These are phyloP conservation scores for Heliocybe sulcata DNA, from an alignment of 1,284 basidiomycete genomes.

Conservation along the genomic window DNA sequence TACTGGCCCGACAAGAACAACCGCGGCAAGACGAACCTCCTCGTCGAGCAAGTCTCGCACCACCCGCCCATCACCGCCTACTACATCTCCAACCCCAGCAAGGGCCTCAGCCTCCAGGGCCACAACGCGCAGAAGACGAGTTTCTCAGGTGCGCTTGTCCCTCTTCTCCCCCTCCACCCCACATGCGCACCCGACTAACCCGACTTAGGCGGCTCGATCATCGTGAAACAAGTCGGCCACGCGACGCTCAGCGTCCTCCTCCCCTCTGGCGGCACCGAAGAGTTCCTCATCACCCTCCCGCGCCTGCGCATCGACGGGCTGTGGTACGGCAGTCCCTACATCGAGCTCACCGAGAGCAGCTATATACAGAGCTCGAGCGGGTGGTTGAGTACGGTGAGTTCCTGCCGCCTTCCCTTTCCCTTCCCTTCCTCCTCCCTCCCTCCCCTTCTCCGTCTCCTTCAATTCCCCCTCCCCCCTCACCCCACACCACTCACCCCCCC, in stretches of 20 bases:
- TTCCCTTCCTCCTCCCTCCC: neutral
- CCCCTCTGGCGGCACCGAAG: constrained; percentile 51
- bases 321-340: constrained; percentile 70
- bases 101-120: constrained; percentile 78
- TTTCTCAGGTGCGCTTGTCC: constrained; percentile 59
- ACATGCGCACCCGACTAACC: too few species aligned
- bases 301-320: constrained; percentile 45
- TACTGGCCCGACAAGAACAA: constrained; percentile 78
- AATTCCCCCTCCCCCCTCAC: neutral
- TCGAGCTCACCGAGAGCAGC: constrained; percentile 83
- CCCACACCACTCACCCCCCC: neutral
- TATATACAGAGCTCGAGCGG: constrained; percentile 82
- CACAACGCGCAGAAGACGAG: constrained; percentile 97
- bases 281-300: constrained; percentile 91
- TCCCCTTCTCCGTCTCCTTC: neutral
- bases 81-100: constrained; percentile 78
- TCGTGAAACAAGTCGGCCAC: constrained; percentile 95
- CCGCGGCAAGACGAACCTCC: constrained; percentile 80
- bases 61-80: constrained; percentile 88
- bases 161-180: constrained; percentile 6
- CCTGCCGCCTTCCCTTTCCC: neutral
- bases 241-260: constrained; percentile 74
- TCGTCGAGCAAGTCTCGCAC: constrained; percentile 97
- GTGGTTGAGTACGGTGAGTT: constrained; percentile 50
- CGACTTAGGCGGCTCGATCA: constrained; percentile 52